Evolutionary conservation across 2,329 filamentous ascomycete species (phyloP), one percentile per base, ranked within the genome.

Genomic region (Aspergillus quadricinctus): DNA sequence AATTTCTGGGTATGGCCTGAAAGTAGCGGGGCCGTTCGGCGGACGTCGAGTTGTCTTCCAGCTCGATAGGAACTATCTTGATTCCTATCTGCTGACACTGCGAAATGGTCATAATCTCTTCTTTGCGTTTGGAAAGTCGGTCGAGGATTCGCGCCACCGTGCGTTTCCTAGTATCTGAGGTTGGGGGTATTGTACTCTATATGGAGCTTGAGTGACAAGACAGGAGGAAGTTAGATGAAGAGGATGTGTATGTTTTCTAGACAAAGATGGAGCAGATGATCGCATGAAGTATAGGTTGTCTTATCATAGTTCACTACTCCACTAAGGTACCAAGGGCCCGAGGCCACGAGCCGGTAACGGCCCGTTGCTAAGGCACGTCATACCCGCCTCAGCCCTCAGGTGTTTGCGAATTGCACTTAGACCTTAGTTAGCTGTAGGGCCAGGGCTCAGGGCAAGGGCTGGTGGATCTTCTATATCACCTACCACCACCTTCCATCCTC

Each of bases 241-340:
- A 31, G 10, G 29, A 31, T 31, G 10, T 31, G 29, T 31, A 11
- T 11, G 10, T 4, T 31, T 29, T 29, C 9, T 4, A 31, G 29
- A 31, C 29, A 14, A 14, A 31, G 29, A 31, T 31, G 10, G 29
- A 31, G 29, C 29, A 31, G 29, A 31, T 14, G 29, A 51, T 40
- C 35, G 49, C 49, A 51, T 51, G 28, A n/a, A 28, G 49, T 51
- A 51, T 11, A 41, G 37, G n/a, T 51, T 51, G 49, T 35, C 31
- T 21, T 51, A 19, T 28, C 49, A 43, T 51, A n/a, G 31, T 35
- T 28, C 29, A 40, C 17, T 14, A 40, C 8, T 17, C 14, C 14
- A 35, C 31, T 31, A 31, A 35, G 4, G 31, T 35, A 35, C 31
- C 31, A 14, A 17, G 14, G 31, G 14, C 31, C 31, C 14, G 14